Evolutionary conservation across 306 rosid genomes (phyloP), one percentile per base, ranked within the genome.

Genomic region (Cicer bijugum): DNA sequence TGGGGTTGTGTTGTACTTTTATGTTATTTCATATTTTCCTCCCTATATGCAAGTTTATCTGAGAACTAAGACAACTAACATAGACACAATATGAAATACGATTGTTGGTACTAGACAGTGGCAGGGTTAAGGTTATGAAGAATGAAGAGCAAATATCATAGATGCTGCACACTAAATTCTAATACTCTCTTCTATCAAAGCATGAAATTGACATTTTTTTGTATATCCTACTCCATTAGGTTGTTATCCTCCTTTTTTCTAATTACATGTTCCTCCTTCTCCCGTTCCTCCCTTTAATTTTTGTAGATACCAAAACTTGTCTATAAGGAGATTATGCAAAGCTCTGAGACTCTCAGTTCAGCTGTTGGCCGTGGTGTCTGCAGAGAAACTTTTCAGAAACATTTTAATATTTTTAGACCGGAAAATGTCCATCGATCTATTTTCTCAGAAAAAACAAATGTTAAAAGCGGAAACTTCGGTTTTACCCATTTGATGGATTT

Each of bases 221-320:
- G 10, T 19, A 47, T 67, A 19, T 51, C 45, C 39, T 37, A 56
- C 47, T 52, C 66, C 39, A 28, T 73, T n/a, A 11, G 48, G 71
- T 63, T 55, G 12, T 9, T 61, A 9, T 65, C n/a, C 33, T 20
- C n/a, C 39, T 17, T 57, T 48, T n/a, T 57, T 71, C 64, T 64
- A 44, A 40, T 19, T 9, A 6, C 40, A 16, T 75, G 6, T 28
- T 69, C 14, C 52, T 77, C 48, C 37, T 10, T 12, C 45, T 28
- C 33, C 23, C 5, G 35, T 28, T 28, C 35, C 39, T 15, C 39
- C 58, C 4, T 48, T 48, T 2, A 53, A 17, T 42, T 7, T 75
- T 39, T 17, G 59, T 84, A 95, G 99, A 78, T 95, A 66, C 99
- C 99, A 7, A 95, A 88, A 81, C 90, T 91, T 60, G 87, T 95